Evolutionary conservation across 1,139 yeast species (phyloP), one percentile per base, ranked within the genome.

Genomic region (Hansenula sp.): DNA sequence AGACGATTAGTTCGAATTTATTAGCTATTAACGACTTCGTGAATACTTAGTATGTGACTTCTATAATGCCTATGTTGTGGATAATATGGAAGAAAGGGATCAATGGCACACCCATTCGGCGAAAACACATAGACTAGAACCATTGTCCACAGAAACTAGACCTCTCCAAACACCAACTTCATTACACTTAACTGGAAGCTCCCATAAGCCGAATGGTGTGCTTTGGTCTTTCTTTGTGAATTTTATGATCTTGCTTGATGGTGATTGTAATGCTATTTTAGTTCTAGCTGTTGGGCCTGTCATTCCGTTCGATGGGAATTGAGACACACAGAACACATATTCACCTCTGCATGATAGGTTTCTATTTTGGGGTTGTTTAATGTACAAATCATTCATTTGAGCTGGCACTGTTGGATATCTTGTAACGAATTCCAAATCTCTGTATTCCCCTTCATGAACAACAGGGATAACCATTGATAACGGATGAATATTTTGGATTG

Each of bases 121-220:
- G 66, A 88, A 89, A 7, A 87, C 90, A 57, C 90, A 85, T 91
- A 96, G 88, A 45, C 93, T 84, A 49, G 77, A 76, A 4, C 90
- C 90, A 41, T 83, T 77, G 54, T 88, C 94, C 9, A 91, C 84
- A 40, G 86, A 77, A 0, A 88, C 89, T 42, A 91, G 73, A 2
- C 93, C 94, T 43, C 91, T 74, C 85, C 96, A 93, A 27, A 74
- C 63, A 3, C 99, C 99, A 2, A 69, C 62, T 59, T 90, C 96
- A 48, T 74, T 76, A 46, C 89, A 73, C 52, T 78, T 77, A 32
- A 84, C 68, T 36, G 73, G 70, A 21, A 76, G 65, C 49, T 76
- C 81, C 77, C 83, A 87, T 0, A 74, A 61, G 0, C 88, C 84
- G 51, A 60, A 72, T 41, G 77, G 74, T 41, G 63, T 62, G 39